phyloP scores from a whole-genome alignment of 345 rosid species.

The Murraya koenigii region DNA sequence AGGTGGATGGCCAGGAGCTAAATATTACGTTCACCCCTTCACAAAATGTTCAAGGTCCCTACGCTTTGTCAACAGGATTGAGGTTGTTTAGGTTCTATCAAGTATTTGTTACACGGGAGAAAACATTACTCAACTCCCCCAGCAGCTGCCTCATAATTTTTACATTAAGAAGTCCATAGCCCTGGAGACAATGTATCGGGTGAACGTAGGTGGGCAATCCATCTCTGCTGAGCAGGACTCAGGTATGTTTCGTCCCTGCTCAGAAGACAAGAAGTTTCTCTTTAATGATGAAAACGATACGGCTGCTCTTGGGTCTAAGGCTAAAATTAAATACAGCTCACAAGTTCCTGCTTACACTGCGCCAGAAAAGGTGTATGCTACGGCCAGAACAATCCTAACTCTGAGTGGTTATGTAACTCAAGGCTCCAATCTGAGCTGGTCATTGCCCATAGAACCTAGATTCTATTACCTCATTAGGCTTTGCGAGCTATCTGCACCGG shows the following conservation, averaged over 20 bases:
- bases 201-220: constrained; percentile 25
- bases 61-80: not conserved
- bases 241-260: constrained; percentile 31
- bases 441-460: constrained; percentile 21
- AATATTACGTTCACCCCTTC: not conserved
- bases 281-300: constrained; percentile 16
- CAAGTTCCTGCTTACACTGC: constrained; percentile 15
- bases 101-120: not conserved
- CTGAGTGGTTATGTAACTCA: not conserved
- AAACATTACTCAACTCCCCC: not conserved
- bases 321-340: not conserved
- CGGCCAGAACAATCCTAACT: constrained; percentile 16
- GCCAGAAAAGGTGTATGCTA: constrained; percentile 10
- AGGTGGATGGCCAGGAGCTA: not conserved
- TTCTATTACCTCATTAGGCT: constrained; percentile 34
- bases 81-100: not conserved
- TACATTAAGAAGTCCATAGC: constrained; percentile 14
- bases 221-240: constrained; percentile 18
- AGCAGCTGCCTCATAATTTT: not conserved
- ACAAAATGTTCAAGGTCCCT: not conserved
- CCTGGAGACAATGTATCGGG: constrained; percentile 22
- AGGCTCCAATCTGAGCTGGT: constrained; percentile 24
- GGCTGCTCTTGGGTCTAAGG: not conserved
- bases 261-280: constrained; percentile 21
- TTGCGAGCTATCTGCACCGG: constrained; percentile 14